Evolutionary conservation across 2,329 filamentous ascomycete genomes (phyloP).

Genomic region (Sporothrix sp.): DNA sequence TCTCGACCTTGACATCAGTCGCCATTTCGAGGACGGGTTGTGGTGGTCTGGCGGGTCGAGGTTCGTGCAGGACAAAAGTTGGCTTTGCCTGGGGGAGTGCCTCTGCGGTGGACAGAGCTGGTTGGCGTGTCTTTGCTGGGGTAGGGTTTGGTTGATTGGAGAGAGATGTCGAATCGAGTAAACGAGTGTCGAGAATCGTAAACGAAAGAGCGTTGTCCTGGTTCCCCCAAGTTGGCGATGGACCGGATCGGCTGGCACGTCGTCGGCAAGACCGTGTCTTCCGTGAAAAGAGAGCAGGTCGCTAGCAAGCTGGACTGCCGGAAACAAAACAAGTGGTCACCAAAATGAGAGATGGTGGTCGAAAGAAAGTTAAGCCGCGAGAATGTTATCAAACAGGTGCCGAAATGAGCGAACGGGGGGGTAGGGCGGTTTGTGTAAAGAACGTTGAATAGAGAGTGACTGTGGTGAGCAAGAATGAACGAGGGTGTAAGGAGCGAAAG

Average conservation of each 20-base stretch:
- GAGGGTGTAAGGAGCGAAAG: slow-evolving; percentile 32
- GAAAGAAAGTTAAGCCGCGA: slow-evolving; percentile 27
- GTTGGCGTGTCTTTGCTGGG: not conserved
- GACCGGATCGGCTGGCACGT: not conserved
- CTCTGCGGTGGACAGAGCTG: not conserved
- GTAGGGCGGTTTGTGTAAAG: slow-evolving; percentile 22
- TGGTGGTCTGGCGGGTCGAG: too few species aligned
- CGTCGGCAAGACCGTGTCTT: not conserved
- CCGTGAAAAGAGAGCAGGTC: not conserved
- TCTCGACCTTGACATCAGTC: slow-evolving; percentile 25
- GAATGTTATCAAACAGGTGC: slow-evolving; percentile 35
- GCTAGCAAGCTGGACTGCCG: slow-evolving; percentile 4
- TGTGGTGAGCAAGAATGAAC: slow-evolving; percentile 37
- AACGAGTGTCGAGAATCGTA: slow-evolving; percentile 4
- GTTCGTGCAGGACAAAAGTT: slow-evolving; percentile 17
- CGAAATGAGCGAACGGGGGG: slow-evolving; percentile 45
- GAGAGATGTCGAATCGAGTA: not conserved
- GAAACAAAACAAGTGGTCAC: slow-evolving; percentile 11
- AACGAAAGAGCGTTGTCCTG: slow-evolving; percentile 31
- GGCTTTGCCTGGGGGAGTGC: slow-evolving; percentile 4
- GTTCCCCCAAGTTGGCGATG: slow-evolving; percentile 11
- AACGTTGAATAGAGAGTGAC: slow-evolving; percentile 38
- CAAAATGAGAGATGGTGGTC: slow-evolving; percentile 17
- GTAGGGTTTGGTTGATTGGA: not conserved
- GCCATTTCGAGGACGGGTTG: slow-evolving; percentile 25